Base-by-base conservation (phyloP, 495 filamentous ascomycete genomes). In the Penicillium fimorum region DNA sequence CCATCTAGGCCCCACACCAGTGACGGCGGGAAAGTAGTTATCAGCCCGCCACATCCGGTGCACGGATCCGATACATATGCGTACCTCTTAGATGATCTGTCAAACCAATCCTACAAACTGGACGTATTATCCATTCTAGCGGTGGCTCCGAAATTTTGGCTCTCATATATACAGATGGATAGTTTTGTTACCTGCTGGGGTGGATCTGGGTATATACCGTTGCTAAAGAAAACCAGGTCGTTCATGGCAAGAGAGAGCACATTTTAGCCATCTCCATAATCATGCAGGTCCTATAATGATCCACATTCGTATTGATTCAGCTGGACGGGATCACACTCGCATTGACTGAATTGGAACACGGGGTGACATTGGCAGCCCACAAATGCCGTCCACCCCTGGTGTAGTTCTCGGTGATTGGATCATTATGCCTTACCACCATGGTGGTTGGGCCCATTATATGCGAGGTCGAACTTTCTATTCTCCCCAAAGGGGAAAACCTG, bases 31-130 rank as follows among this genome's bases (percentile, higher is more conserved):
- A 35, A 41, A 24, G 32, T 25, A 33, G 24, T 43, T 12, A 32
- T 53, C 56, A 65, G 63, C 63, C 56, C 63, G 59, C 59, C 59
- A 62, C 62, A 15, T 15, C n/a, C 15, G 6, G 43, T 40, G 53
- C 59, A 57, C 55, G 47, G 59, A n/a, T n/a, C n/a, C n/a, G n/a
- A n/a, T n/a, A n/a, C n/a, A n/a, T n/a, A n/a, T n/a, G n/a, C n/a
- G n/a, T n/a, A n/a, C n/a, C n/a, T n/a, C n/a, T n/a, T n/a, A 45
- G 27, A 42, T 49, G 41, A 35, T 40, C 38, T 50, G 32, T 47
- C n/a, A 32, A 11, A 15, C 30, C 4, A 49, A 49, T 22, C 9
- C 20, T 17, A 20, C 17, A 18, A 13, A 1, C 7, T 4, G 25
- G 13, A 40, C 24, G n/a, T 54, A 30, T 48, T 22, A 1, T 50